Conservation (phyloP, 768 basidiomycete genomes). For the Guyanaporus albipodus region DNA sequence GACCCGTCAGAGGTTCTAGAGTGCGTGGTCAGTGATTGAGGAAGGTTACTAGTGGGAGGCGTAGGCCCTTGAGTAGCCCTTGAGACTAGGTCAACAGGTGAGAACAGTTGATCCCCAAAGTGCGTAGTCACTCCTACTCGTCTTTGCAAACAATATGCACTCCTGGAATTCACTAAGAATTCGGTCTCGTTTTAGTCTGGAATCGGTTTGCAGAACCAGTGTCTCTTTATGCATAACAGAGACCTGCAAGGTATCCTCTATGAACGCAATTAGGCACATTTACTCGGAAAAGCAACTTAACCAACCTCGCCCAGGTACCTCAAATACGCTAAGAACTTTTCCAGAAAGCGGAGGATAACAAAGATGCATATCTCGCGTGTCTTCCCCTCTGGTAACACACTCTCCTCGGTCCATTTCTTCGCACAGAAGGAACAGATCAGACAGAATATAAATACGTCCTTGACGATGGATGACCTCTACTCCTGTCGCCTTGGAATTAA, state of each 20-base stretch:
- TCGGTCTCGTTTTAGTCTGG: conserved; percentile 53
- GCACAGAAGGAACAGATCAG: conserved; percentile 88
- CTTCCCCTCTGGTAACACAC: conserved; percentile 41
- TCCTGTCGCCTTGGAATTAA: conserved; percentile 73
- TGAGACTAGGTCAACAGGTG: conserved; percentile 39
- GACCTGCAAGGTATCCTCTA: conserved; percentile 72
- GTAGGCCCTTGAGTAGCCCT: conserved; percentile 59
- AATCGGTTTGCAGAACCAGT: conserved; percentile 60
- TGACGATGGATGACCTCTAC: conserved; percentile 67
- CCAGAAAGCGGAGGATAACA: conserved; percentile 94
- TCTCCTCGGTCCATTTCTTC: conserved; percentile 78
- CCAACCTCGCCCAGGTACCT: conserved; percentile 58
- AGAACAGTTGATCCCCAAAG: conserved; percentile 3
- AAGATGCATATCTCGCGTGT: conserved; percentile 83
- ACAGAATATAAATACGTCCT: conserved; percentile 86
- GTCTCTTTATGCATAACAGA: conserved; percentile 88
- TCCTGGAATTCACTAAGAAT: conserved; percentile 72
- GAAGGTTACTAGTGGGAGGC: conserved; percentile 41
- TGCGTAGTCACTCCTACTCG: conserved; percentile 44
- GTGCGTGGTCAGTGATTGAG: conserved; percentile 22
- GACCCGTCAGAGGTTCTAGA: not conserved
- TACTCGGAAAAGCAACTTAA: conserved; percentile 7
- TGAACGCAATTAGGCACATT: conserved; percentile 12
- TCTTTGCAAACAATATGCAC: conserved; percentile 77
- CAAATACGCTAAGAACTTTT: conserved; percentile 77